Evolutionary conservation across 2,329 filamentous ascomycete species (phyloP).

Genomic region (Neocucurbitaria cava): DNA sequence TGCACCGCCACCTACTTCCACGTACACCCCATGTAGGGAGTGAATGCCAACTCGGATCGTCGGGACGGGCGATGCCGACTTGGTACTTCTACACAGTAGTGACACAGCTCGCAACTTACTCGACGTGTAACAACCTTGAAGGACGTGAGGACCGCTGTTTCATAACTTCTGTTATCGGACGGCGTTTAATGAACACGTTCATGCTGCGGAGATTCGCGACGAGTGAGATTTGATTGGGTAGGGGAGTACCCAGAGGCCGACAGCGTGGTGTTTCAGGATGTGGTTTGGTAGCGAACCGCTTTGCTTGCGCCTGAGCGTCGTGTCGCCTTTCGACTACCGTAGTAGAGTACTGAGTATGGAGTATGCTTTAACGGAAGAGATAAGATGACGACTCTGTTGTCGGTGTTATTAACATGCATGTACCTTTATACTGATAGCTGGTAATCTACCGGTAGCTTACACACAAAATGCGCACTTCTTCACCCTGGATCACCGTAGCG

Average conservation of each 20-base stretch:
- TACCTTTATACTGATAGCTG: too few relatives aligned
- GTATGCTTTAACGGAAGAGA: too few relatives aligned
- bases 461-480: too few relatives aligned
- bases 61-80: neutral
- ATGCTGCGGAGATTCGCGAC: neutral
- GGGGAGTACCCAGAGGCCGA: neutral
- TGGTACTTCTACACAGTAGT: too few relatives aligned
- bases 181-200: constrained; percentile 9
- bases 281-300: neutral
- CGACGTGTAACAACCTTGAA: neutral
- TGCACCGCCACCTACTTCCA: neutral
- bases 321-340: too few relatives aligned
- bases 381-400: too few relatives aligned
- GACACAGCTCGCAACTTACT: neutral
- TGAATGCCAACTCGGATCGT: neutral
- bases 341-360: too few relatives aligned
- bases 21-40: neutral
- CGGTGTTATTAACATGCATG: too few relatives aligned
- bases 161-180: neutral
- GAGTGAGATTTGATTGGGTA: constrained; percentile 1
- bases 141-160: constrained; percentile 1
- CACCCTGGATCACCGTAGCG: too few relatives aligned
- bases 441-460: too few relatives aligned
- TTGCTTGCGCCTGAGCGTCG: too few relatives aligned
- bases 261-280: neutral